Evolutionary conservation across 2,329 filamentous ascomycete species (phyloP), one percentile per base, ranked within the genome.

Genomic region (Cytospora leucostoma): DNA sequence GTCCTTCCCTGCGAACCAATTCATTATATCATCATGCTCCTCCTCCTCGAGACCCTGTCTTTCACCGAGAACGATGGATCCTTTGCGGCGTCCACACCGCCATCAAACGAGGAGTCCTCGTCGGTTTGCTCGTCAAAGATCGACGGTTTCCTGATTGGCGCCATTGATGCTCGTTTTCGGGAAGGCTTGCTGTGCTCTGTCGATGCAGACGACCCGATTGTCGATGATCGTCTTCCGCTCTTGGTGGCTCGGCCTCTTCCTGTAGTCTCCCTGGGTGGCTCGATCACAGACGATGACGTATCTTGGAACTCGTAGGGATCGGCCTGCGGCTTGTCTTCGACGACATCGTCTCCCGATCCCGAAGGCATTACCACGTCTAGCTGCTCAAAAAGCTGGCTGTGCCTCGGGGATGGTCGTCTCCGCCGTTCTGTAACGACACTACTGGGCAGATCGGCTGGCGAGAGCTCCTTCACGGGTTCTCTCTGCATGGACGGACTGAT

Each of bases 301-400:
- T 75, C 77, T 7, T 76, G 76, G 67, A 87, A 85, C 61, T 86
- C 83, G 66, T 87, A 86, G 7, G 85, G 75, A 67, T 87, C 84
- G 37, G 59, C 35, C 12, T 49, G 34, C 19, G 57, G 47, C 11
- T 57, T 53, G 10, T 60, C 53, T 15, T 57, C 54, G 11, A 11
- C 50, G 21, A 21, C 55, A 2, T 37, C 44, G 3, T 64, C 62
- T 49, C 59, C 44, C 37, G 64, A 32, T 27, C 47, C 37, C 38
- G 51, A 52, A 32, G 38, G 40, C 49, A 50, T 33, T 19, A 32
- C 17, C 59, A 37, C 49, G 1, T 37, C 52, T 4, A 57, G 47
- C 52, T 55, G 37, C 32, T 65, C 56, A 12, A 65, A 57, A 4
- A 63, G 53, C 27, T 65, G 64, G 32, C 61, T 65, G 2, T 60